A percentile compares a stretch with the other conserved stretches of the same genome.
Conservation (phyloP, 495 filamentous ascomycete species). For the Physcia stellaris region DNA sequence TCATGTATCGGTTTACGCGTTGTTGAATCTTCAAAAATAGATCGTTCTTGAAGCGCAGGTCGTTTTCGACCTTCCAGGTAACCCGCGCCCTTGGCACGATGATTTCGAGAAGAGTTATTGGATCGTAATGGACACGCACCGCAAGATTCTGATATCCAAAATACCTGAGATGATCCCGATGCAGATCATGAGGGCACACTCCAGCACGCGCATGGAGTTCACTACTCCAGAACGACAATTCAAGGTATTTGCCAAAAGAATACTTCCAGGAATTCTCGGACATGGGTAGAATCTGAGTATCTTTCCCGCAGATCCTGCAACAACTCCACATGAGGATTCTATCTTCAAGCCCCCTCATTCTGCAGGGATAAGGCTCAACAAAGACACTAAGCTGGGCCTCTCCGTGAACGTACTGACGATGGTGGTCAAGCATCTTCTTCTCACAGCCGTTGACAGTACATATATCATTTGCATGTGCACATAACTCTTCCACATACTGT, state of each 20-base stretch:
- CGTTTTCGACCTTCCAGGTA: slow-evolving; percentile 94
- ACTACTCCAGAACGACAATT: slow-evolving; percentile 89
- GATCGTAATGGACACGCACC: slow-evolving; percentile 80
- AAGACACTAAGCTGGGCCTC: slow-evolving; percentile 86
- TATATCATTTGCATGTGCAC: slow-evolving; percentile 52
- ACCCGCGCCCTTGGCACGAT: slow-evolving; percentile 79
- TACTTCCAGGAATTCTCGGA: slow-evolving; percentile 96
- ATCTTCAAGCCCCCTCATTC: slow-evolving; percentile 55
- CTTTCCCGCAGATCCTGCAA: slow-evolving; percentile 79
- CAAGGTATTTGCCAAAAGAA: slow-evolving; percentile 94
- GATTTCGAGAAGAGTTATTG: slow-evolving; percentile 87
- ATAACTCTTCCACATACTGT: slow-evolving; percentile 90
- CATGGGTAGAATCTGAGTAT: slow-evolving; percentile 86
- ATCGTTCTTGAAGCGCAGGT: slow-evolving; percentile 85
- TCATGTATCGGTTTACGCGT: slow-evolving; percentile 71
- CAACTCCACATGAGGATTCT: slow-evolving; percentile 96
- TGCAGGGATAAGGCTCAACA: slow-evolving; percentile 60
- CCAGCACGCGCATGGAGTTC: slow-evolving; percentile 65
- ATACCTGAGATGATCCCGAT: slow-evolving; percentile 80
- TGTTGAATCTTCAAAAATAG: slow-evolving; percentile 65
- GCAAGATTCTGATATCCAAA: slow-evolving; percentile 82
- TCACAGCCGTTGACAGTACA: slow-evolving; percentile 82
- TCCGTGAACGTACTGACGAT: slow-evolving; percentile 94
- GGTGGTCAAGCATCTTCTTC: slow-evolving; percentile 79
- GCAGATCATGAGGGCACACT: slow-evolving; percentile 85